phyloP scores from a whole-genome alignment of 2,329 filamentous ascomycete genomes.

The Phialophora expanda region DNA sequence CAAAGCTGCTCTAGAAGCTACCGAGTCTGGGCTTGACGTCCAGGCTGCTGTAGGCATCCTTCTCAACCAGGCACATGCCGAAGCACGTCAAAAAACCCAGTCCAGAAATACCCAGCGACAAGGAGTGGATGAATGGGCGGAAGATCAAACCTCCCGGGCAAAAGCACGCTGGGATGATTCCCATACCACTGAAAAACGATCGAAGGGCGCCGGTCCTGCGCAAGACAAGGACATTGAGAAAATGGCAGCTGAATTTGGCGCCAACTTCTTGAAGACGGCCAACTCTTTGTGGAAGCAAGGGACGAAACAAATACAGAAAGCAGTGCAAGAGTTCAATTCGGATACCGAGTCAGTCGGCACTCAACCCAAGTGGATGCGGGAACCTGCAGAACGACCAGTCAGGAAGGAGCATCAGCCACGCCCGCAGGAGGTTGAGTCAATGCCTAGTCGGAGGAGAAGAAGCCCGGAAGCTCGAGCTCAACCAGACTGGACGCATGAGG shows the following conservation, averaged over 20 bases:
- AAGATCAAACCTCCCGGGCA: slow-evolving; percentile 53
- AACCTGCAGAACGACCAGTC: slow-evolving; percentile 54
- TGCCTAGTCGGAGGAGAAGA: slow-evolving; percentile 34
- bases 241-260: slow-evolving; percentile 80
- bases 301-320: slow-evolving; percentile 90
- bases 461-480: slow-evolving; percentile 18
- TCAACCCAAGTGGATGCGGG: slow-evolving; percentile 96
- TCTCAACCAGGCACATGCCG: slow-evolving; percentile 85
- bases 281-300: slow-evolving; percentile 95
- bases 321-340: slow-evolving; percentile 80
- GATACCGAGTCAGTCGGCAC: slow-evolving; percentile 75
- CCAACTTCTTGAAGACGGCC: slow-evolving; percentile 86
- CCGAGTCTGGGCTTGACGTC: slow-evolving; percentile 77
- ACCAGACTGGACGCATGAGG: slow-evolving; percentile 54
- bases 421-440: slow-evolving; percentile 25
- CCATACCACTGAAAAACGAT: slow-evolving; percentile 33
- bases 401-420: slow-evolving; percentile 38
- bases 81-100: slow-evolving; percentile 71
- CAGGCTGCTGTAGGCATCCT: slow-evolving; percentile 89
- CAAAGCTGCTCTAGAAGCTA: slow-evolving; percentile 77
- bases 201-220: slow-evolving; percentile 47
- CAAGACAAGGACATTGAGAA: slow-evolving; percentile 77
- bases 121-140: slow-evolving; percentile 49
- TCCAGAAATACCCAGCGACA: slow-evolving; percentile 27
- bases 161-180: slow-evolving; percentile 31